Evolutionary conservation across 257 asterid species (phyloP).

Genomic region (Handroanthus guayacan): DNA sequence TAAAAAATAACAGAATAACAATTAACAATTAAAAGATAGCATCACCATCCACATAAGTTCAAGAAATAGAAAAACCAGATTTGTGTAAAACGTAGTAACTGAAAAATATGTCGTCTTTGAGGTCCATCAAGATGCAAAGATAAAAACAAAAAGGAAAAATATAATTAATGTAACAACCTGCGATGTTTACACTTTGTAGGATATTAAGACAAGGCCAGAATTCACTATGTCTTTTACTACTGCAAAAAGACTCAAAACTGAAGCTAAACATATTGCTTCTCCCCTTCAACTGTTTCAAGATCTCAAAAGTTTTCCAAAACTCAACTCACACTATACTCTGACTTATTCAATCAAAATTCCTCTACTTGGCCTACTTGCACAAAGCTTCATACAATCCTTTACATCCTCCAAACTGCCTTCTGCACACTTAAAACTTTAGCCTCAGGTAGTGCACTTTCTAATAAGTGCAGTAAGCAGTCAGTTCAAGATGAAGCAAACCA

Average conservation of each 20-base stretch:
- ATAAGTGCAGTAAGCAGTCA: constrained; percentile 6
- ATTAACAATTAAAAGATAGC: background rate
- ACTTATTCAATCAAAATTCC: background rate
- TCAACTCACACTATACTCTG: background rate
- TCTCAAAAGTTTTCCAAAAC: background rate
- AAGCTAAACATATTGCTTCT: background rate
- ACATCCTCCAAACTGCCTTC: background rate
- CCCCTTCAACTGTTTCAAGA: background rate
- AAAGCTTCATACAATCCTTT: constrained; percentile 7
- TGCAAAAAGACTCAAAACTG: background rate
- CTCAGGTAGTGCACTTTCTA: background rate
- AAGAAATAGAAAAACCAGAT: constrained; percentile 23
- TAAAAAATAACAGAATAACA: background rate
- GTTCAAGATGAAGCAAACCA: constrained; percentile 8
- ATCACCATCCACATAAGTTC: constrained; percentile 13
- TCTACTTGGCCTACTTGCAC: background rate
- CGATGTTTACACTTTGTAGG: background rate
- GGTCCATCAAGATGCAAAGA: background rate
- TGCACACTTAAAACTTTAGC: background rate
- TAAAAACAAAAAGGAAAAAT: background rate
- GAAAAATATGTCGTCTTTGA: background rate
- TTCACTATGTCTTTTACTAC: background rate
- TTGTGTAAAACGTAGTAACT: background rate
- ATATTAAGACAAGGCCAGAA: background rate
- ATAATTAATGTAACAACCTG: too few species aligned